Base-by-base conservation (phyloP, 768 basidiomycete genomes). In the Pleurotus ostreatus region DNA sequence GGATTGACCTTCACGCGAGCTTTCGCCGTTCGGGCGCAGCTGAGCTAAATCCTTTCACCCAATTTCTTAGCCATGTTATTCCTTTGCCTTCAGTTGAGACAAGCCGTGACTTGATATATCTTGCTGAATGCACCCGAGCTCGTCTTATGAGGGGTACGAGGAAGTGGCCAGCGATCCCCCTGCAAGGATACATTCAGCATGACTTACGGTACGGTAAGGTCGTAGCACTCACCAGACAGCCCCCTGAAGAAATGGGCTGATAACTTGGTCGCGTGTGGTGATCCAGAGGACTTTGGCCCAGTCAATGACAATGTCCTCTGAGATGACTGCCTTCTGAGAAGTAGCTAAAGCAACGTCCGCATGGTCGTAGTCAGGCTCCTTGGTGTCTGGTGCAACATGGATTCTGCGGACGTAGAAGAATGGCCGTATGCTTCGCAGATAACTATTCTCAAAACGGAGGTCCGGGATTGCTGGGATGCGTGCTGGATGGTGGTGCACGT, bases 371-470 rank as follows among this genome's bases (percentile, higher is more conserved):
- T 46, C 30, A 20, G 34, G 25, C 25, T 38, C 20, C 23, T 41
- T 38, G 39, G 45, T 11, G 18, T 41, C 53, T 13, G 20, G 18
- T 9, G 46, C 15, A 5, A 44, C 11, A 54, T 51, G 7, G 22
- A 23, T 20, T n/a, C 65, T 60, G 39, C 68, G 70, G 47, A 85
- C 63, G 49, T 79, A 74, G 48, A 84, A 70, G 62, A 76, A 83
- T 6, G 75, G 73, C 22, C 71, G 74, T 59, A 89, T 76, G 60
- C 83, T 86, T 59, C 76, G 78, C 56, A 89, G 58, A 67, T 88
- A 92, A 49, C 81, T 84, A 56, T 82, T 78, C 64, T 91, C 89
- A 71, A 89, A 89, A 23, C 89, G 86, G 38, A 90, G 71, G 65
- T 92, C 89, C 23, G 88, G 88, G 52, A 90, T 83, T 43, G 71